Evolutionary conservation across 139 green algal genomes (phyloP), one percentile per base, ranked within the genome.

Genomic region (Chlamydomonas eustigma): DNA sequence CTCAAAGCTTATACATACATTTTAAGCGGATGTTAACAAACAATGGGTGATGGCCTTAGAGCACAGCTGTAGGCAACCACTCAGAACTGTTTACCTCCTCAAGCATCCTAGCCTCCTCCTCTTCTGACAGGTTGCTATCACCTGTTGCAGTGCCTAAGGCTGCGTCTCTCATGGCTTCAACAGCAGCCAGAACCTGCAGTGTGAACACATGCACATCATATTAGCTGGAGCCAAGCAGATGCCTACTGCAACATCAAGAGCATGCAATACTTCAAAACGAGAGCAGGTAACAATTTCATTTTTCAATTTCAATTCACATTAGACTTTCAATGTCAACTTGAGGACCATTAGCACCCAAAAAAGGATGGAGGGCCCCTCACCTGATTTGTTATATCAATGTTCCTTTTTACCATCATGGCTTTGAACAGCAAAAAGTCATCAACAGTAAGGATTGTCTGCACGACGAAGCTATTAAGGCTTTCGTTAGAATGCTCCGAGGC

Each of bases 371-470:
- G n/a, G n/a, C n/a, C n/a, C 12, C 37, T 6, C 51, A 90, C 85
- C 87, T 92, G 83, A 39, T 83, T 79, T 34, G 85, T 90, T 18
- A 92, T 83, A 65, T 92, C 83, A 8, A 89, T 69, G 78, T 92
- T 92, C 25, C 87, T 75, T 69, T 84, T 83, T 3, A 90, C 83
- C 87, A 92, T 92, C 85, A 90, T 90, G 36, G 82, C 70, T 76
- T 90, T 92, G 87, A 92, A 89, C 78, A 90, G 83, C 3, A 86
- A 39, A 72, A 92, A 92, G 79, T 92, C 87, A 63, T 92, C 87
- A 3, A 90, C 87, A 0, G 85, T 88, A 0, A 92, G 81, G 81
- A 92, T 90, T 65, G 77, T 88, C 51, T 84, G 74, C 12, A 92
- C 65, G 38, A 92, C 81, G 50, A 88, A 87, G 37, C 31, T 64